Evolutionary conservation across 2,329 filamentous ascomycete species (phyloP).

Genomic region (Monilinia fructigena): DNA sequence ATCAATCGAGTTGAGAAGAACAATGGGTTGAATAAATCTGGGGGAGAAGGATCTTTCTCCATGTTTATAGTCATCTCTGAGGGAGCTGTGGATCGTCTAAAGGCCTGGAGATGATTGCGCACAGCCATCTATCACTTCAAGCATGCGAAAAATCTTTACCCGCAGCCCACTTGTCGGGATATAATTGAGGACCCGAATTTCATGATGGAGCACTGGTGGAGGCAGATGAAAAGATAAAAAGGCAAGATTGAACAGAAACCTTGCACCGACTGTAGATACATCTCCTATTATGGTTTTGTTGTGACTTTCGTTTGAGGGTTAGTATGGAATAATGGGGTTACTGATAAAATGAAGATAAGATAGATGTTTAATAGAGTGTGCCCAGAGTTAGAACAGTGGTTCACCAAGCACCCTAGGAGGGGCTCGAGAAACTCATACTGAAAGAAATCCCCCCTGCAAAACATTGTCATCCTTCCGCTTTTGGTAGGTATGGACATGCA

Average conservation of each 20-base stretch:
- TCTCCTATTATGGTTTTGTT: background rate
- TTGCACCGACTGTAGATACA: conserved; percentile 9
- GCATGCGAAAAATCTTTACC: background rate
- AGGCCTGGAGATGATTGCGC: conserved; percentile 2
- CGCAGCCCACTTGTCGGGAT: conserved; percentile 4
- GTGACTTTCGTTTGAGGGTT: background rate
- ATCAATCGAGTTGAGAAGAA: background rate
- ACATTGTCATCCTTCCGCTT: conserved; percentile 6
- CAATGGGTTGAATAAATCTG: background rate
- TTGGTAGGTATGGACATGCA: conserved; percentile 6
- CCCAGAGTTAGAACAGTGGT: conserved; percentile 1
- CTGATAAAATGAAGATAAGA: conserved; percentile 16
- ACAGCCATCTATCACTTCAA: conserved; percentile 18
- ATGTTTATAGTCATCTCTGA: conserved; percentile 13
- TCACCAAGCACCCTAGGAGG: conserved; percentile 12
- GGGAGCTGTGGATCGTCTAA: conserved; percentile 8
- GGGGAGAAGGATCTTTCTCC: conserved; percentile 7
- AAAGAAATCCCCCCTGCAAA: conserved; percentile 1
- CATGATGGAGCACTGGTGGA: background rate
- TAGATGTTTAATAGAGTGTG: conserved; percentile 12
- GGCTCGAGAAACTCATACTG: conserved; percentile 9
- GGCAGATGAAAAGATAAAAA: background rate
- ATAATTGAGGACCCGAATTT: conserved; percentile 1
- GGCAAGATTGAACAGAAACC: conserved; percentile 10
- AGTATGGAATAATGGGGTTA: background rate